Conservation (phyloP, 1,139 yeast genomes). For the Geotrichum candidum region DNA sequence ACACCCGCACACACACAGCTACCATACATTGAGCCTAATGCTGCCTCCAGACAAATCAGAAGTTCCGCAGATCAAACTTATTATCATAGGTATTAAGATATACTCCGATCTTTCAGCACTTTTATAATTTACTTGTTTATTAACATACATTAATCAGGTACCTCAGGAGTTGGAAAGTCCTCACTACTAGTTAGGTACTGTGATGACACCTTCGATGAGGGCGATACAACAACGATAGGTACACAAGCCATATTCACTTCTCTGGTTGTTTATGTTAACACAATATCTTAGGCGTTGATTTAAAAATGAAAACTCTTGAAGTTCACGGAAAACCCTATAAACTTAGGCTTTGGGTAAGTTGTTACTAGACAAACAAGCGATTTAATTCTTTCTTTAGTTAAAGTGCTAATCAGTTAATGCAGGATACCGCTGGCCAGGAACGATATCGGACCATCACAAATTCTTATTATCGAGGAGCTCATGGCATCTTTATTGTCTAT, state of each 20-base stretch:
- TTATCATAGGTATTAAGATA: constrained; percentile 12
- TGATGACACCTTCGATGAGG: constrained; percentile 15
- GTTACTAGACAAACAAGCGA: neutral
- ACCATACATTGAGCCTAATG: constrained; percentile 3
- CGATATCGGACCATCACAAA: constrained; percentile 96
- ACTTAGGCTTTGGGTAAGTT: constrained; percentile 16
- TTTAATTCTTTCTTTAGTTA: neutral
- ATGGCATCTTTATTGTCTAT: constrained; percentile 93
- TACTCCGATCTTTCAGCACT: neutral
- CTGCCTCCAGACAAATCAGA: constrained; percentile 14
- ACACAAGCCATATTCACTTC: neutral
- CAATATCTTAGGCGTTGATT: constrained; percentile 12
- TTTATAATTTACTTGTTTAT: neutral
- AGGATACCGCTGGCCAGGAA: constrained; percentile 99
- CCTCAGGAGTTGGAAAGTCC: constrained; percentile 18
- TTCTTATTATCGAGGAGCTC: constrained; percentile 96
- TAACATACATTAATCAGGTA: constrained; percentile 3
- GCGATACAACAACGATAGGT: constrained; percentile 16
- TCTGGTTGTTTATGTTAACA: neutral
- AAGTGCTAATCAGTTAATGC: neutral
- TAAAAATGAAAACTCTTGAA: constrained; percentile 13
- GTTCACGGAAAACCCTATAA: constrained; percentile 17
- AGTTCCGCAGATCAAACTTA: constrained; percentile 14
- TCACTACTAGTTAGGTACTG: constrained; percentile 15
- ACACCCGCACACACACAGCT: no score